A percentile compares a stretch with the other conserved stretches of the same genome.
phyloP scores from a whole-genome alignment of 2,329 filamentous ascomycete species.

The Sarocladiaceae sp. region DNA sequence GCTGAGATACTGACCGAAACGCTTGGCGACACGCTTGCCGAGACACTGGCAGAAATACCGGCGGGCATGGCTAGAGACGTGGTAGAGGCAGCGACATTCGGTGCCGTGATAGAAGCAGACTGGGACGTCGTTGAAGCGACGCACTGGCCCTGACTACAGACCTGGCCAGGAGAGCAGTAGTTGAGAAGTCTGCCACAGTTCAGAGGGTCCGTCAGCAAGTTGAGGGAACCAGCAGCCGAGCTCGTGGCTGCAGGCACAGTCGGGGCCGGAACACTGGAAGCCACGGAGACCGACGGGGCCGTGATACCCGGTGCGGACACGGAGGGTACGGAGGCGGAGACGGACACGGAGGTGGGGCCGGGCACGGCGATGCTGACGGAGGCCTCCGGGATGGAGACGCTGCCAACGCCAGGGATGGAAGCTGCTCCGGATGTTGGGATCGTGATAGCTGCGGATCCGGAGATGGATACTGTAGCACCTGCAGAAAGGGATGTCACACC shows the following conservation, averaged over 20 bases:
- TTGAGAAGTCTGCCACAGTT: slow-evolving; percentile 7
- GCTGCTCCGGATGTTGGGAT: neutral
- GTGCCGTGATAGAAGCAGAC: neutral
- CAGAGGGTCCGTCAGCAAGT: slow-evolving; percentile 3
- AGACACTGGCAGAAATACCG: neutral
- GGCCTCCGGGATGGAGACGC: neutral
- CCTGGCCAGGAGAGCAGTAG: neutral
- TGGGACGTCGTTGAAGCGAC: neutral
- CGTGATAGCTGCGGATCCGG: neutral
- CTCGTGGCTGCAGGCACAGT: neutral
- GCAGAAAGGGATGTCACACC: neutral
- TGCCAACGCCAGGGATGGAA: neutral
- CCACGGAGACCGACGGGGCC: neutral
- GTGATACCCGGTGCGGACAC: neutral
- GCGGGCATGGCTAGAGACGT: neutral
- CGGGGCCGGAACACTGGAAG: neutral
- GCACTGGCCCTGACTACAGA: neutral
- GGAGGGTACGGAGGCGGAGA: neutral
- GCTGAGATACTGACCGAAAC: neutral
- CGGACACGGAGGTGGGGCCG: slow-evolving; percentile 1
- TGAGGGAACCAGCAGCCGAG: neutral
- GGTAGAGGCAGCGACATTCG: neutral
- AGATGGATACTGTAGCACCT: neutral
- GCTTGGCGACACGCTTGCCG: neutral
- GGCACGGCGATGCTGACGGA: neutral